These are phyloP conservation scores for Pseudonectria buxi DNA, from an alignment of 2,329 filamentous ascomycete species.

Conservation along the genomic window DNA sequence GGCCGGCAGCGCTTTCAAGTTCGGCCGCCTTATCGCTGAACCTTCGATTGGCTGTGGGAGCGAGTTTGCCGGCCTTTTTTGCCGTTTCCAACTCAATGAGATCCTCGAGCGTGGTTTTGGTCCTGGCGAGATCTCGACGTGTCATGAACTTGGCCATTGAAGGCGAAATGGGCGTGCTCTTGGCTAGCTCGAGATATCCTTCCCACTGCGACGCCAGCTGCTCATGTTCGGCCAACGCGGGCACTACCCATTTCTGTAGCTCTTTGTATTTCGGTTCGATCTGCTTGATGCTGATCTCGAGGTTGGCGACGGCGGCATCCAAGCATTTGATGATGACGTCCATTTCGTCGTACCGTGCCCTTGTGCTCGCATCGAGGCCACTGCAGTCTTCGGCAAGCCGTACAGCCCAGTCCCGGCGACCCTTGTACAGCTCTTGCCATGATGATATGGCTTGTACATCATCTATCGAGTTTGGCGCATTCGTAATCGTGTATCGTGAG, in stretches of 20 bases:
- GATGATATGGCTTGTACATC: slow-evolving; percentile 73
- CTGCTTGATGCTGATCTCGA: slow-evolving; percentile 65
- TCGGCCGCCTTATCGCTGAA: slow-evolving; percentile 55
- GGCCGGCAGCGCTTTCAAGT: slow-evolving; percentile 52
- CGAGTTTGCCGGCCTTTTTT: slow-evolving; percentile 62
- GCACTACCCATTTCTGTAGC: slow-evolving; percentile 62
- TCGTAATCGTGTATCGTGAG: slow-evolving; percentile 50
- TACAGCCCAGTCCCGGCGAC: slow-evolving; percentile 73
- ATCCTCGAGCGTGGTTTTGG: slow-evolving; percentile 59
- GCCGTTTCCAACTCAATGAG: slow-evolving; percentile 70
- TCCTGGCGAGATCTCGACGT: slow-evolving; percentile 34
- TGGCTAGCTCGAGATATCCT: slow-evolving; percentile 57
- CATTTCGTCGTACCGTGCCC: slow-evolving; percentile 64
- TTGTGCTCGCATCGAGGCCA: slow-evolving; percentile 54
- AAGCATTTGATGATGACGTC: slow-evolving; percentile 72
- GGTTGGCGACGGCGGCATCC: slow-evolving; percentile 78
- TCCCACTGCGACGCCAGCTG: slow-evolving; percentile 61
- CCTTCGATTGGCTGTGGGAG: slow-evolving; percentile 49
- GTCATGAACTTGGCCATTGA: slow-evolving; percentile 64
- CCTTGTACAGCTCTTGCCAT: slow-evolving; percentile 84
- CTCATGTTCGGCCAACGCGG: slow-evolving; percentile 61
- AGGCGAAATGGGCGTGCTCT: slow-evolving; percentile 56
- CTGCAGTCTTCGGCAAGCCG: slow-evolving; percentile 63
- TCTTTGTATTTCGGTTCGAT: slow-evolving; percentile 68
- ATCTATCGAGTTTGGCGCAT: slow-evolving; percentile 74